Evolutionary conservation across 2,329 filamentous ascomycete genomes (phyloP), one percentile per base, ranked within the genome.

Genomic region (Ophiostoma himal-ulmi): DNA sequence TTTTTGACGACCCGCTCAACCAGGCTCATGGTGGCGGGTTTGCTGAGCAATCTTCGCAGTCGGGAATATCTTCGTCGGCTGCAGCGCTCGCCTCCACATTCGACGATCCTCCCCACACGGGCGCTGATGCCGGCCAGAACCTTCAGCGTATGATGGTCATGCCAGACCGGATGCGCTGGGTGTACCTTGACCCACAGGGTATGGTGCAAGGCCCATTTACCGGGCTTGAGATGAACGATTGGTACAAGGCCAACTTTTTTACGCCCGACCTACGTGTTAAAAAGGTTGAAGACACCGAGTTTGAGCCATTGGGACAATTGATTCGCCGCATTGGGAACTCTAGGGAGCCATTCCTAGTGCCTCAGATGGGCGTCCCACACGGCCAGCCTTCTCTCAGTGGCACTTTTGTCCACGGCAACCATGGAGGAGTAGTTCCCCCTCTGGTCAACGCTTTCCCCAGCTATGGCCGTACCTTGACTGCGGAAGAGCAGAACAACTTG

Each of bases 181-280:
- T 97, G 22, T 99, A 99, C 78, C 89, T 96, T 69, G 95, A 99
- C 78, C 95, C 95, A 5, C 92, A 96, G 77, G 93, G 93, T 30
- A 91, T 92, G 73, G 90, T 93, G 6, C 95, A 99, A 78, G 95
- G 95, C 0, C 95, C 95, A 0, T 99, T 95, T 81, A 97, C 93
- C 54, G 95, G 95, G 1, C 82, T 99, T 68, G 95, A 99, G 80
- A 99, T 99, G 95, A 96, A 99, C 75, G 96, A 99, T 76, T 99
- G 95, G 95, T 99, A 98, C 81, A 98, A 98, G 79, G 94, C 94
- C 52, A 94, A 94, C 65, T 99, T 98, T 82, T 99, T 99, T 80
- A 96, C 93, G 0, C 90, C 94, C 0, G 94, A 99, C 75, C 84
- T 99, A 26, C 88, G 96, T 62, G 95, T 99, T 41, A 97, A 96